Evolutionary conservation across 805 yeast species (phyloP), one percentile per base, ranked within the genome.

Genomic region (Metschnikowia picachoensis): DNA sequence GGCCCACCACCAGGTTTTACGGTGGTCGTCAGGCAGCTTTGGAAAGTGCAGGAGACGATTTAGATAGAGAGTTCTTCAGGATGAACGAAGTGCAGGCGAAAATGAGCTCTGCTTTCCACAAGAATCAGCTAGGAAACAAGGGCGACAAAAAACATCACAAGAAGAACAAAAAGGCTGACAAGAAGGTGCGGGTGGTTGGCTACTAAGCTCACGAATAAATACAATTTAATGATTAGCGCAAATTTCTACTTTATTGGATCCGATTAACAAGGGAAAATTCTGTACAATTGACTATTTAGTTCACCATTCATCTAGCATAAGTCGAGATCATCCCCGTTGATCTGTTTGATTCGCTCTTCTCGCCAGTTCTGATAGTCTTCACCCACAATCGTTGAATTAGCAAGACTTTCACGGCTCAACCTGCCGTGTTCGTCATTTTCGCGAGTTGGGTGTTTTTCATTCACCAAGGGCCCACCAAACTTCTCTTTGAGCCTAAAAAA

Each of bases 21-120:
- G 92, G 94, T 69, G 94, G 94, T 66, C 82, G 79, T 53, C 90
- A 86, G 60, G 92, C 94, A 11, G 87, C 89, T 2, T 72, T 85
- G 51, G 79, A 77, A 54, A 83, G 85, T 60, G 85, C 89, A 7
- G 89, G 92, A 31, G 87, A 80, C 35, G 94, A 88, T 56, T 72
- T 92, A 53, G 97, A 92, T 64, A 74, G 79, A 32, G 96, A 89
- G 48, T 92, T 92, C 60, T 92, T 92, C 74, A 74, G 78, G 46
- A 79, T 83, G 82, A 77, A 75, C 48, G 68, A 66, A 13, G 80
- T 83, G 4, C 73, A 74, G 50, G 95, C 95, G 3, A 79, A 76
- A 44, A 60, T 84, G 50, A 72, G 73, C 35, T 70, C 77, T 6
- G 96, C 98, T 7, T 89, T 88, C 76, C 97, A 92, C 61, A 74